Evolutionary conservation across 1,284 basidiomycete genomes (phyloP).

Genomic region (Cryptococcus depauperatus): DNA sequence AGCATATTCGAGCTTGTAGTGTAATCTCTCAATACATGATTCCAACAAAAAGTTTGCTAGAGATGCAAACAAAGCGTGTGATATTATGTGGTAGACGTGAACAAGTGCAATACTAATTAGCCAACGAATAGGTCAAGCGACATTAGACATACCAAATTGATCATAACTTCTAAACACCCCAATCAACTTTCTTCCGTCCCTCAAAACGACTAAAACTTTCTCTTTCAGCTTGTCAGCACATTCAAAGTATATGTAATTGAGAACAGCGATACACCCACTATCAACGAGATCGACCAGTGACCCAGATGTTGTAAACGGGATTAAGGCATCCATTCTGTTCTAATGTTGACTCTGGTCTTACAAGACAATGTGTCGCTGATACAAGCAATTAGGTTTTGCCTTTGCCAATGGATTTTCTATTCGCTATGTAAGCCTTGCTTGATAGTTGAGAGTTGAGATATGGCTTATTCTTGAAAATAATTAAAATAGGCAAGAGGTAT

Average conservation of each 20-base stretch:
- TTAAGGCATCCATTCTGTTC: constrained; percentile 91
- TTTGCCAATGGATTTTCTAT: too few relatives aligned
- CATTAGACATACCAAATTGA: constrained; percentile 77
- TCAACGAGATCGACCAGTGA: constrained; percentile 95
- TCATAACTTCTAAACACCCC: constrained; percentile 96
- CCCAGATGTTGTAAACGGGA: constrained; percentile 93
- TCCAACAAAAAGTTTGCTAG: constrained; percentile 88
- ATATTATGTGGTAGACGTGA: not conserved
- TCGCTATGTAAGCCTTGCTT: too few relatives aligned
- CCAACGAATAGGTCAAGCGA: not conserved
- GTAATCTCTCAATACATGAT: constrained; percentile 57
- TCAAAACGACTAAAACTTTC: constrained; percentile 94
- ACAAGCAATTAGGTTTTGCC: too few relatives aligned
- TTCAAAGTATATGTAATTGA: constrained; percentile 1
- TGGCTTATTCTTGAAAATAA: too few relatives aligned
- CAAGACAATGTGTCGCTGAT: too few relatives aligned
- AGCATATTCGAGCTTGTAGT: constrained; percentile 37
- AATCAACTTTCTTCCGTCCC: constrained; percentile 92
- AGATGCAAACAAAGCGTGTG: not conserved
- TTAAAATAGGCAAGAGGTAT: too few relatives aligned
- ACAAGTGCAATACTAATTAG: not conserved
- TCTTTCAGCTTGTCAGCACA: constrained; percentile 52
- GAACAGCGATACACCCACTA: constrained; percentile 62
- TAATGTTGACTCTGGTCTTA: too few relatives aligned
- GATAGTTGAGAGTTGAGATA: too few relatives aligned